Percentiles rank a stretch among this genome's conserved stretches.
Conservation (phyloP, 805 yeast genomes). For the Candida yuanshanica region DNA sequence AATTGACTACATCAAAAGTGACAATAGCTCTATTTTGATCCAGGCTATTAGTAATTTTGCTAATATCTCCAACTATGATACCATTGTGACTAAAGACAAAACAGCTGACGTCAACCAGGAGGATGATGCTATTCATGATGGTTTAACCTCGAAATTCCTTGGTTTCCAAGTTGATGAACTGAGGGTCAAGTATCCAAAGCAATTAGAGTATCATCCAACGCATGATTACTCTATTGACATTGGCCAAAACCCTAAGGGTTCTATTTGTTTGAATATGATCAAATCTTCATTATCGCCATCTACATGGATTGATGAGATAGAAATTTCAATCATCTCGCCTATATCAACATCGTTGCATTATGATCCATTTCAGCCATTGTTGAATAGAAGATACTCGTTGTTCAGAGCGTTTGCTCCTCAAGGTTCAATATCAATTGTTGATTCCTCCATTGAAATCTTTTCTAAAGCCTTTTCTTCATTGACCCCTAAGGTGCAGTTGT, state of each 20-base stretch:
- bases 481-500: conserved; percentile 74
- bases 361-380: conserved; percentile 32
- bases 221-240: conserved; percentile 18
- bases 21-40: conserved; percentile 27
- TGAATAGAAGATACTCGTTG: conserved; percentile 29
- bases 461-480: conserved; percentile 64
- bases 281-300: conserved; percentile 27
- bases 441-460: conserved; percentile 72
- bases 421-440: conserved; percentile 54
- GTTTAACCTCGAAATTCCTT: conserved; percentile 45
- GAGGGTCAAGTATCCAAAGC: conserved; percentile 21
- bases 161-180: conserved; percentile 33
- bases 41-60: conserved; percentile 38
- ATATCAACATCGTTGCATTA: conserved; percentile 34
- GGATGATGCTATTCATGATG: conserved; percentile 42
- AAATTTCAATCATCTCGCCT: conserved; percentile 30
- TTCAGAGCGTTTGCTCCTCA: conserved; percentile 33
- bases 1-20: conserved; percentile 17
- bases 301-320: conserved; percentile 32
- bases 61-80: conserved; percentile 26
- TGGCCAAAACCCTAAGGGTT: conserved; percentile 13
- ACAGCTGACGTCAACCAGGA: conserved; percentile 10
- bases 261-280: conserved; percentile 27
- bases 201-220: background rate
- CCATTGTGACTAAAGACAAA: conserved; percentile 7